A percentile compares a stretch with the other conserved stretches of the same genome.
Conservation (phyloP, 2,329 filamentous ascomycete species). For the Tricladium varicosporioides region DNA sequence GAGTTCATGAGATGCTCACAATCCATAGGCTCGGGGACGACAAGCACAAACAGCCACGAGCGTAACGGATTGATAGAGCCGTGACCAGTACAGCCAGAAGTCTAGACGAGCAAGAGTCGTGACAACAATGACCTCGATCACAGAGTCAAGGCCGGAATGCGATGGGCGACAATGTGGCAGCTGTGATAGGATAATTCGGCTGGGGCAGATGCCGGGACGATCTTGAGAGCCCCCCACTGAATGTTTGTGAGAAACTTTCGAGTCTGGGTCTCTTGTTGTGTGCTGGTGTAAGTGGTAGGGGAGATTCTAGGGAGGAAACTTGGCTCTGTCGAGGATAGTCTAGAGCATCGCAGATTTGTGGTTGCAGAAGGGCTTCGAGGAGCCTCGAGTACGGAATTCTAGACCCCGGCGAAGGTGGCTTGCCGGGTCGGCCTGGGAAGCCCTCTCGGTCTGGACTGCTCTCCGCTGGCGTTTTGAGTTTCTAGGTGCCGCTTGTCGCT, state of each 20-base stretch:
- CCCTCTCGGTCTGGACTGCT: no score
- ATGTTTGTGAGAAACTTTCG: no score
- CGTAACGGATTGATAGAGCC: not conserved
- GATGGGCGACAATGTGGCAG: not conserved
- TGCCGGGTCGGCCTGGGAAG: not conserved
- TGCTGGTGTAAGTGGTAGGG: no score
- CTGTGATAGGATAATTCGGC: not conserved
- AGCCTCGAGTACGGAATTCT: not conserved
- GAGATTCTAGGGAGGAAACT: no score
- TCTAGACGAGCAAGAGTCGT: not conserved
- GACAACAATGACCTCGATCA: not conserved
- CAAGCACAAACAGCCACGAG: not conserved
- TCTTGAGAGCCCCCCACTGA: no score
- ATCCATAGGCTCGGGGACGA: not conserved
- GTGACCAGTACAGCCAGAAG: not conserved
- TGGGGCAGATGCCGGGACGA: not conserved
- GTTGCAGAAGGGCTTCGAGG: no score
- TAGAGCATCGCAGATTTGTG: no score
- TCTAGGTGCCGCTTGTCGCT: not conserved
- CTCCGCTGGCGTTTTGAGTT: no score
- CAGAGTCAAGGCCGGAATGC: not conserved
- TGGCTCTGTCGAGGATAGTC: no score
- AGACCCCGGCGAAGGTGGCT: not conserved
- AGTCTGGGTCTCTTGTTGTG: no score
- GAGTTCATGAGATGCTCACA: not conserved